A percentile compares a stretch with the other conserved stretches of the same genome.
Evolutionary conservation across 2,329 filamentous ascomycete genomes (phyloP).

Genomic region (Tolypocladium ophioglossoides): DNA sequence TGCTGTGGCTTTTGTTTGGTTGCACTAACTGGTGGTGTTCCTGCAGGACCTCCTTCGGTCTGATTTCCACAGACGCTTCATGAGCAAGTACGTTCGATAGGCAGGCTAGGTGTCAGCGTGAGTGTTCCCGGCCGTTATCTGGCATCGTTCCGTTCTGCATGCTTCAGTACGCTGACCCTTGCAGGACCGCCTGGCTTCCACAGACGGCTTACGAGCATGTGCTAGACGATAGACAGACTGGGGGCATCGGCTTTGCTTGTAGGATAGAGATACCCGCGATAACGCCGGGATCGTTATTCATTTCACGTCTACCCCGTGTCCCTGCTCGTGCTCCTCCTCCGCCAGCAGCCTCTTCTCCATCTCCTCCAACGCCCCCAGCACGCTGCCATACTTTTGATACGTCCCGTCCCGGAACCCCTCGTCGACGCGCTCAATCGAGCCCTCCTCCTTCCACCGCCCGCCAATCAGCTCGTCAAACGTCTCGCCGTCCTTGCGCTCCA

Average conservation of each 20-base stretch:
- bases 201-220: background rate
- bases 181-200: slow-evolving; percentile 6
- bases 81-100: slow-evolving; percentile 59
- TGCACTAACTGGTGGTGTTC: too few species aligned
- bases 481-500: slow-evolving; percentile 58
- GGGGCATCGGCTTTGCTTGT: slow-evolving; percentile 5
- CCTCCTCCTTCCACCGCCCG: slow-evolving; percentile 72
- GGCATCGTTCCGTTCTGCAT: background rate
- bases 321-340: slow-evolving; percentile 13
- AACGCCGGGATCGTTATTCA: background rate
- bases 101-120: background rate
- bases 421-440: slow-evolving; percentile 72
- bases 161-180: slow-evolving; percentile 1
- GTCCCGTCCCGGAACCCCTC: slow-evolving; percentile 66
- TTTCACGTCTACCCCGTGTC: background rate
- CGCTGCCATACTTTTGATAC: slow-evolving; percentile 69
- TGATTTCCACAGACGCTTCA: slow-evolving; percentile 97
- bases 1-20: too few species aligned
- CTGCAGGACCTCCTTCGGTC: slow-evolving; percentile 72
- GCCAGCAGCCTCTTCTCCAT: slow-evolving; percentile 60
- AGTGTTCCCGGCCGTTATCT: background rate
- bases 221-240: background rate
- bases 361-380: slow-evolving; percentile 64
- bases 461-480: slow-evolving; percentile 85
- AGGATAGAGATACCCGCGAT: slow-evolving; percentile 1